Evolutionary conservation across 345 rosid species (phyloP).

Genomic region (Chamaenerion angustifolium): DNA sequence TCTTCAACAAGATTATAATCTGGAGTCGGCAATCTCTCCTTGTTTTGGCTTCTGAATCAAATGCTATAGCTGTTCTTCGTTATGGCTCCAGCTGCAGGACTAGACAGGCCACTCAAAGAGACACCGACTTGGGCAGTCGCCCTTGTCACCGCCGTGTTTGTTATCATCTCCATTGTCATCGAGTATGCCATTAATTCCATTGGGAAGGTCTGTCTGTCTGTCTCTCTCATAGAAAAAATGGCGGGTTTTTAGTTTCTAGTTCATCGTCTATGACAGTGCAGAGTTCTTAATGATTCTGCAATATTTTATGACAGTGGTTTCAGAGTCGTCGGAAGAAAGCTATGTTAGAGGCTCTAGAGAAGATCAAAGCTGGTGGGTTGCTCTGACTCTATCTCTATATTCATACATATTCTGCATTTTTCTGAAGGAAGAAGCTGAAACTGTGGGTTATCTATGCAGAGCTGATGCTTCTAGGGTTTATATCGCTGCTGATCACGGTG

Average conservation of each 20-base stretch:
- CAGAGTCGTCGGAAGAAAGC: slow-evolving; percentile 22
- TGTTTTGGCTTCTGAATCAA: no score
- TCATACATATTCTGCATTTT: no score
- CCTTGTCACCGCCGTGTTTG: slow-evolving; percentile 19
- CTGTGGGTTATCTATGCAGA: slow-evolving; percentile 10
- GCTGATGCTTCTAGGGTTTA: slow-evolving; percentile 31
- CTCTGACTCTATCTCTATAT: no score
- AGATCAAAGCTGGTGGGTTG: slow-evolving; percentile 22
- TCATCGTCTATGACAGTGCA: slow-evolving; percentile 10
- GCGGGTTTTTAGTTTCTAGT: not conserved
- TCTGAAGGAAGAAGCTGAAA: no score
- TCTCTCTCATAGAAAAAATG: no score
- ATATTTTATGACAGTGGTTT: slow-evolving; percentile 19
- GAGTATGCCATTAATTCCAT: slow-evolving; percentile 18
- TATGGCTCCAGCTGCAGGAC: slow-evolving; percentile 16
- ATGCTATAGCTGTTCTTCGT: no score
- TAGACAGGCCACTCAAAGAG: slow-evolving; percentile 19
- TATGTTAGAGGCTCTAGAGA: slow-evolving; percentile 30
- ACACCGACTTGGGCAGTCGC: slow-evolving; percentile 39
- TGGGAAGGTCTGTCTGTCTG: slow-evolving; percentile 9
- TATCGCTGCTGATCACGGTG: slow-evolving; percentile 28
- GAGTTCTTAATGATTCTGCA: not conserved
- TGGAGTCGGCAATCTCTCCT: no score
- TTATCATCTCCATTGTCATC: slow-evolving; percentile 20
- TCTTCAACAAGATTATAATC: no score